Evolutionary conservation across 495 filamentous ascomycete genomes (phyloP), one percentile per base, ranked within the genome.

Genomic region (Tuber calosporum): DNA sequence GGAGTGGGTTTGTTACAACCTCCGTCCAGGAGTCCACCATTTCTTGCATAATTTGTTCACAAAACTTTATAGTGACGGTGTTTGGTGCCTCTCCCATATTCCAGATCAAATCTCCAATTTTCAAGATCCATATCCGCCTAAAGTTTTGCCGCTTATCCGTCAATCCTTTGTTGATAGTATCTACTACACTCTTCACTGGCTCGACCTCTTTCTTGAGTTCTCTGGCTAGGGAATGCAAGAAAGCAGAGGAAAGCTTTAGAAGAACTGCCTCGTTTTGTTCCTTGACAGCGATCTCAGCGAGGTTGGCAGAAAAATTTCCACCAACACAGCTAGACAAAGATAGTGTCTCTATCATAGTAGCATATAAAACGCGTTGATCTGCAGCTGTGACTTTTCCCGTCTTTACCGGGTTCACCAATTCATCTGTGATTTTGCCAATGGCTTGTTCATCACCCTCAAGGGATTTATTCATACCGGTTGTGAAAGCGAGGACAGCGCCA

Each of bases 211-310:
- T 79, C 36, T 84, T 86, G 19, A 97, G 79, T 38, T 90, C 85
- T 81, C 84, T 86, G 13, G 81, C 78, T 40, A 91, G 82, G 76
- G 92, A 89, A 67, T 85, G 85, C 68, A 87, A 84, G 38, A 97
- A 84, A 0, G 92, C 88, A 34, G 86, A 84, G 17, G 91, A 86
- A 79, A 96, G 91, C n/a, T 92, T 89, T 68, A 85, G 86, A 9
- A 95, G 83, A 43, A 93, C 93, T 66, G 85, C 83, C 81, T 99
- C 96, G 79, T 94, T 98, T 9, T 92, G 88, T 83, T 99, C 95
- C 72, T 96, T 95, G 4, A 85, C 82, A 36, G 89, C 87, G 13
- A 91, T 81, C 22, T 88, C 82, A 22, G 89, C 85, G 39, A 98
- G 84, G 11, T 86, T 87, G 45, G 86, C 82, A 42, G 89, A 86